Conservation (phyloP, 2,329 filamentous ascomycete species). For the Leptodontidium sp. region DNA sequence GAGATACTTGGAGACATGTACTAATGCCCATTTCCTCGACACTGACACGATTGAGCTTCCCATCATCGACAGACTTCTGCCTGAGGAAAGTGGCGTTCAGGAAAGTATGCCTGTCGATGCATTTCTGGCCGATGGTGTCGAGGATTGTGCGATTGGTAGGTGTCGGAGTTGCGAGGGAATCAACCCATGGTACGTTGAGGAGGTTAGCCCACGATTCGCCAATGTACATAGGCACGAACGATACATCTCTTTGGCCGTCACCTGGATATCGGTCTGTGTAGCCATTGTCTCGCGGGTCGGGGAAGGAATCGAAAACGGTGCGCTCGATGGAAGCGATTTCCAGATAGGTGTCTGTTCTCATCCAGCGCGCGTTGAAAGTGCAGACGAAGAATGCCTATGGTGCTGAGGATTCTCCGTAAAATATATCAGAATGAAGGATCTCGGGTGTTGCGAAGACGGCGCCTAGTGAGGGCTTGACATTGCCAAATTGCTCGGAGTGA, state of each 20-base stretch:
- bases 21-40: background rate
- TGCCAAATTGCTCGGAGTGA: slow-evolving; percentile 17
- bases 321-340: slow-evolving; percentile 4
- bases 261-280: background rate
- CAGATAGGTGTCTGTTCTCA: slow-evolving; percentile 11
- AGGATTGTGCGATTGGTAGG: slow-evolving; percentile 18
- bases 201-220: slow-evolving; percentile 12
- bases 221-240: background rate
- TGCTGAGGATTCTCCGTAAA: background rate
- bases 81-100: slow-evolving; percentile 12
- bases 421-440: background rate
- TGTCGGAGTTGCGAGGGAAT: slow-evolving; percentile 2
- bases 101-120: slow-evolving; percentile 12
- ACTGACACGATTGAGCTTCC: background rate
- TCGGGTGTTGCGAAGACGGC: slow-evolving; percentile 12
- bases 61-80: background rate
- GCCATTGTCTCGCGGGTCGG: slow-evolving; percentile 5
- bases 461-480: slow-evolving; percentile 15
- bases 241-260: background rate
- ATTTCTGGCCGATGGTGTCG: slow-evolving; percentile 21
- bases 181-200: slow-evolving; percentile 13
- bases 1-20: slow-evolving; percentile 15
- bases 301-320: slow-evolving; percentile 20
- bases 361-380: slow-evolving; percentile 27
- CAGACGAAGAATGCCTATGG: slow-evolving; percentile 19